Evolutionary conservation across 441 rosid species (phyloP), one percentile per base, ranked within the genome.

Genomic region (Arabidopsis hybrid): DNA sequence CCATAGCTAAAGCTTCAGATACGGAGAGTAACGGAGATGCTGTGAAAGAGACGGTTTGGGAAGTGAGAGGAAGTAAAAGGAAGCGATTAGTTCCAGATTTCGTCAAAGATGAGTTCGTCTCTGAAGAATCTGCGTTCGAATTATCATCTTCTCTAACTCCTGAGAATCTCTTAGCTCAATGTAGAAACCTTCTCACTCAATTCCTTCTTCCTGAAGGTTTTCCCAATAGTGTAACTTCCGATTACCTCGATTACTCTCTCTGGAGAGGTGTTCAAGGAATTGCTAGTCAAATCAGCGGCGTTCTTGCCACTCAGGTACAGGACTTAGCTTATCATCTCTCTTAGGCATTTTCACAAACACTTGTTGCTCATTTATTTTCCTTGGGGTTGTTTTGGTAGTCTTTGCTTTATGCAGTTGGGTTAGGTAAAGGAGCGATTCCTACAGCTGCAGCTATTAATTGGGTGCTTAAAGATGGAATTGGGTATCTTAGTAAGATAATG

Each of bases 401-500:
- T 61, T 86, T 92, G 90, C 96, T 92, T 60, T 95, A 90, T 86
- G 97, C 98, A 66, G 90, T 92, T 81, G 99, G 98, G 51, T 84
- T 92, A 84, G 98, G 99, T 57, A 95, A 89, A 81, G 98, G 99
- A 76, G 96, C 97, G 17, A 95, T 95, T 69, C 99, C 99, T 43
- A 87, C 89, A 1, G 99, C 97, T 10, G 99, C 98, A 80, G 97
- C 98, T 38, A 87, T 95, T 59, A 92, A 95, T 75, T 95, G 98
- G 99, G 98, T 91, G 52, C 91, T 95, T 35, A 95, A 91, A 84
- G 98, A 95, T 86, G 97, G 98, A 55, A 92, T 95, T 74, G 98
- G 98, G 53, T 92, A 95, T 81, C 84, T 95, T 58, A 95, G 97
- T 79, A 95, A 95, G 80, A 95, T 95, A 12, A 79, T 89, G 82